Evolutionary conservation across 1,284 basidiomycete genomes (phyloP).

Genomic region (Leccinum subrobustum): DNA sequence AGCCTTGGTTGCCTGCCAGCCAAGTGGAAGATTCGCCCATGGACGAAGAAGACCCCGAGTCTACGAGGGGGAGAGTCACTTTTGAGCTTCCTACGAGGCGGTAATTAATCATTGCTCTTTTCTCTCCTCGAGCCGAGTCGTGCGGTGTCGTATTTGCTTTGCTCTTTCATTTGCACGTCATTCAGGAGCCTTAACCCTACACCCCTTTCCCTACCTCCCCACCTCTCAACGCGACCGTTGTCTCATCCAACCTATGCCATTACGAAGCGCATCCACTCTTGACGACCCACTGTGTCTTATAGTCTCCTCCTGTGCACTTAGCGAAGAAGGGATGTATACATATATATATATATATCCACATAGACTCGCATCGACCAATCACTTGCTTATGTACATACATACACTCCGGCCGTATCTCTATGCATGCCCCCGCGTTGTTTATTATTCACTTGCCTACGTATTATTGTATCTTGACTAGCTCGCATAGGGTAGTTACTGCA

Average conservation of each 20-base stretch:
- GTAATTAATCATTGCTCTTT: not conserved
- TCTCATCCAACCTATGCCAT: not conserved
- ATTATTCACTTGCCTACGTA: not conserved
- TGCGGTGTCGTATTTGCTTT: not conserved
- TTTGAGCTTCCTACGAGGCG: constrained; percentile 20
- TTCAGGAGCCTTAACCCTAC: not conserved
- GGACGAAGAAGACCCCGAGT: constrained; percentile 19
- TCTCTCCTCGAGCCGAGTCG: not conserved
- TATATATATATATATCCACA: constrained; percentile 2
- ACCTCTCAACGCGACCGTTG: not conserved
- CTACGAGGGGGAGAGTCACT: constrained; percentile 13
- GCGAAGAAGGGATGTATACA: constrained; percentile 1
- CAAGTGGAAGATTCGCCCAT: constrained; percentile 5
- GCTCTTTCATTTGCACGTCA: not conserved
- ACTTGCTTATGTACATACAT: not conserved
- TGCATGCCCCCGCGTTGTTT: not conserved
- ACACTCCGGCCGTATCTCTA: not conserved
- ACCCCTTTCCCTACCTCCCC: not conserved
- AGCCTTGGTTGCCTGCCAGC: constrained; percentile 14
- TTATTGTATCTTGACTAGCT: not conserved
- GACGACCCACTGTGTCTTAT: constrained; percentile 13
- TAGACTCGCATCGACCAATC: not conserved
- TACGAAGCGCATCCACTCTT: not conserved
- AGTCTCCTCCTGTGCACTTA: constrained; percentile 1
- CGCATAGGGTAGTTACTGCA: constrained; percentile 13